Evolutionary conservation across 345 rosid species (phyloP).

Genomic region (Brassica incana): DNA sequence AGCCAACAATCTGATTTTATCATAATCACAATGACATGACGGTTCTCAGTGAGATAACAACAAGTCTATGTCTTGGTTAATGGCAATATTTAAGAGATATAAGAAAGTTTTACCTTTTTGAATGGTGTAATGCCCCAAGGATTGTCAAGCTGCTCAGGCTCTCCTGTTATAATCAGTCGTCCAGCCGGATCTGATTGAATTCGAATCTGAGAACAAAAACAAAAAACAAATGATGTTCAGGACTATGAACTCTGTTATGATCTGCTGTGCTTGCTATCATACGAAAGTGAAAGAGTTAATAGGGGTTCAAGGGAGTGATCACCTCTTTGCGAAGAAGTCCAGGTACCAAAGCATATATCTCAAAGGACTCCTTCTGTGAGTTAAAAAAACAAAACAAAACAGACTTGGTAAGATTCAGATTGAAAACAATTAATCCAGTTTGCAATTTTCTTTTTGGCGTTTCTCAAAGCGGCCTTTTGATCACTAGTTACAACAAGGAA

Average conservation of each 20-base stretch:
- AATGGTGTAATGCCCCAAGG: conserved; percentile 94
- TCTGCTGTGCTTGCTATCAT: not conserved
- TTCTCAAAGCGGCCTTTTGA: not conserved
- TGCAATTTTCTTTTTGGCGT: not conserved
- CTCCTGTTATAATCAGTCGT: conserved; percentile 72
- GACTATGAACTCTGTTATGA: not conserved
- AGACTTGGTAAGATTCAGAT: conserved; percentile 31
- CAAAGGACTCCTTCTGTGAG: conserved; percentile 72
- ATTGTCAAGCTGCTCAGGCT: conserved; percentile 76
- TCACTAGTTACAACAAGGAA: conserved; percentile 3
- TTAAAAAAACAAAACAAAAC: not conserved
- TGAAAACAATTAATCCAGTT: conserved; percentile 19
- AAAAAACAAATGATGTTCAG: not conserved
- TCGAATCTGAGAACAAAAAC: conserved; percentile 54
- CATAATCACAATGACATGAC: not conserved
- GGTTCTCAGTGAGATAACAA: not conserved
- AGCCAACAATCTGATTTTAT: conserved; percentile 57
- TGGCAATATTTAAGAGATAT: not conserved
- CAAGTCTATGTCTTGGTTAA: not conserved
- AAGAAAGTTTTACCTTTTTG: conserved; percentile 63
- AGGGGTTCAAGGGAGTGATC: conserved; percentile 20
- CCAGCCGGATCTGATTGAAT: conserved; percentile 93
- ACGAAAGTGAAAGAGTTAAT: conserved; percentile 1
- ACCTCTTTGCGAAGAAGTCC: conserved; percentile 90
- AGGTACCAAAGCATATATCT: conserved; percentile 83